phyloP scores from a whole-genome alignment of 2,329 filamentous ascomycete species.

The Blastomyces silverae region DNA sequence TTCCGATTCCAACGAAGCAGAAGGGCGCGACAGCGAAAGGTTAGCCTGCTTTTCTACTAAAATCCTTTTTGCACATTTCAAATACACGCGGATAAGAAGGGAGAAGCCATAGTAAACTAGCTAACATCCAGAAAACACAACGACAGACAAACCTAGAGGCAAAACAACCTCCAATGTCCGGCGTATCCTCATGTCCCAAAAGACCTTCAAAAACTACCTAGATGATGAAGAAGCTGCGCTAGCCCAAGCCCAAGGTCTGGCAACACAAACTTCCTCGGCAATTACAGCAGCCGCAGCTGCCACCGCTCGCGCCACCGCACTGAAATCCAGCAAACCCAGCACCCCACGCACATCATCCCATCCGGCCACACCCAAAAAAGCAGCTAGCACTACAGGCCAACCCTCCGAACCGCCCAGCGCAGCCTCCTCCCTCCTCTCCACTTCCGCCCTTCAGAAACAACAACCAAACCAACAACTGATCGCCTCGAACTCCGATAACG shows the following conservation, averaged over 20 bases:
- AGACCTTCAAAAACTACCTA: conserved; percentile 47
- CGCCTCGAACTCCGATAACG: conserved; percentile 37
- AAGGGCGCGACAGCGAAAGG: conserved; percentile 39
- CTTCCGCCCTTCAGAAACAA: conserved; percentile 7
- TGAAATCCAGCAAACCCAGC: conserved; percentile 11
- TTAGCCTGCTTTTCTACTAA: conserved; percentile 19
- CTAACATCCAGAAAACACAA: background rate
- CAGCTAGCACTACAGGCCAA: background rate
- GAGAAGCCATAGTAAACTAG: background rate
- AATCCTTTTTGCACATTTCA: background rate
- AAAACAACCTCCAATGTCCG: conserved; percentile 45
- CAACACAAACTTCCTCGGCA: background rate
- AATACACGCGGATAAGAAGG: background rate
- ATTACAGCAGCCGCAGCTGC: background rate
- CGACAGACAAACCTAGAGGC: conserved; percentile 26
- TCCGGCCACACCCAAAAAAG: conserved; percentile 9
- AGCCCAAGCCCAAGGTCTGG: conserved; percentile 22
- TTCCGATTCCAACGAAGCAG: conserved; percentile 58
- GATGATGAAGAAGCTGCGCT: conserved; percentile 46
- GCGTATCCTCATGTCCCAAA: conserved; percentile 44
- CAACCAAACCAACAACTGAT: conserved; percentile 27
- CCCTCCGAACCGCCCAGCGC: conserved; percentile 6
- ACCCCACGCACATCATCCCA: conserved; percentile 3
- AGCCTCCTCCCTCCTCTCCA: conserved; percentile 1
- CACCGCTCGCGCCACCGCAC: conserved; percentile 15